Percentiles rank a stretch among this genome's conserved stretches.
phyloP scores from a whole-genome alignment of 2,329 filamentous ascomycete genomes.

The Calonectria hongkongensis region DNA sequence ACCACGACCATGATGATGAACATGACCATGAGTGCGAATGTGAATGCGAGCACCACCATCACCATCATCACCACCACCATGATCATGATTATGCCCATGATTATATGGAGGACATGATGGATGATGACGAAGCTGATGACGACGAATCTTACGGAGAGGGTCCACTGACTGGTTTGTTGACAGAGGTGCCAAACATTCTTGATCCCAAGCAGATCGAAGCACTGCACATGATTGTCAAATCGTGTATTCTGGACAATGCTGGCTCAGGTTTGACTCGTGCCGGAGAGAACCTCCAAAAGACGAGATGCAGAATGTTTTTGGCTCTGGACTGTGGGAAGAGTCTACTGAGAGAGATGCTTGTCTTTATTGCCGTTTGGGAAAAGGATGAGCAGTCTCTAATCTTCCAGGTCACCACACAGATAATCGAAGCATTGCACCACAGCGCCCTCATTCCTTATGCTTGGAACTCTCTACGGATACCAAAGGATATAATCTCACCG shows the following conservation, averaged over 20 bases:
- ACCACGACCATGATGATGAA: conserved; percentile 57
- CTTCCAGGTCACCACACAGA: conserved; percentile 97
- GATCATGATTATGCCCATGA: conserved; percentile 64
- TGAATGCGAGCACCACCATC: conserved; percentile 53
- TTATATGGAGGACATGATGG: conserved; percentile 74
- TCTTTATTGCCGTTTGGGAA: conserved; percentile 98
- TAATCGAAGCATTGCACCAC: conserved; percentile 93
- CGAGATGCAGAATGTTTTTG: conserved; percentile 90
- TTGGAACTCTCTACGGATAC: conserved; percentile 92
- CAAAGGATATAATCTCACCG: conserved; percentile 96
- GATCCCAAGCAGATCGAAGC: conserved; percentile 97
- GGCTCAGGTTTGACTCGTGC: conserved; percentile 80
- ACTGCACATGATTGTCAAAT: conserved; percentile 97
- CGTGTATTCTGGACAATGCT: conserved; percentile 89
- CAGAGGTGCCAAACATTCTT: conserved; percentile 94
- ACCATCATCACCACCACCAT: conserved; percentile 60
- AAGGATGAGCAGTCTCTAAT: conserved; percentile 94
- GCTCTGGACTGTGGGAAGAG: conserved; percentile 94
- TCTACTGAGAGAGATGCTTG: conserved; percentile 90
- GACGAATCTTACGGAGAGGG: conserved; percentile 88
- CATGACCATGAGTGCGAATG: conserved; percentile 54
- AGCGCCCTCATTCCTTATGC: conserved; percentile 93
- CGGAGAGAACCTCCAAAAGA: conserved; percentile 91
- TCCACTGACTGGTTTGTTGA: conserved; percentile 87
- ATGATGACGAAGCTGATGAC: conserved; percentile 82